Evolutionary conservation across 352 stramenopile genomes (phyloP).

Genomic region (Phytophthora sansomeana): DNA sequence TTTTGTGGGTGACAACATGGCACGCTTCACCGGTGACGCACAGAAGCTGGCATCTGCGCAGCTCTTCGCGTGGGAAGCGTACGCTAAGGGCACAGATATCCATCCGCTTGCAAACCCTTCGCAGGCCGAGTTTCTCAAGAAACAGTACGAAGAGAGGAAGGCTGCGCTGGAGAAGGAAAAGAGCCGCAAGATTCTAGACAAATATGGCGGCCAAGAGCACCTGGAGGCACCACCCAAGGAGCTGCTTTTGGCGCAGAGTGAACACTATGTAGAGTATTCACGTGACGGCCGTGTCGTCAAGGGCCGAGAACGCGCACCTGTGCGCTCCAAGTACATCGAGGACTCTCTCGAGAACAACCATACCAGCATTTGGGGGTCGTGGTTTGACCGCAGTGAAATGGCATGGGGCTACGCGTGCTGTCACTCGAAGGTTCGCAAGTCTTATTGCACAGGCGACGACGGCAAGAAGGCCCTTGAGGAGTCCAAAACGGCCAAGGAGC

Average conservation of each 20-base stretch:
- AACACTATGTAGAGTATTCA: constrained; percentile 94
- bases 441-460: constrained; percentile 96
- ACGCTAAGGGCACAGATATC: constrained; percentile 92
- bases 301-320: constrained; percentile 75
- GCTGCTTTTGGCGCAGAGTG: constrained; percentile 87
- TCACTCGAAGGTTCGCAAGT: constrained; percentile 95
- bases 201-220: constrained; percentile 96
- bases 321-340: constrained; percentile 98
- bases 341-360: constrained; percentile 98
- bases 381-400: constrained; percentile 95
- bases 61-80: constrained; percentile 96
- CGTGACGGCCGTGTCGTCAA: constrained; percentile 93
- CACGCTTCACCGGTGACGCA: constrained; percentile 92
- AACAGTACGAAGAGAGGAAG: constrained; percentile 91
- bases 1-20: constrained; percentile 97
- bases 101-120: constrained; percentile 97
- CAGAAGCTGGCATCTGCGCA: constrained; percentile 95
- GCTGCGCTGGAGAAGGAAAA: constrained; percentile 75
- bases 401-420: constrained; percentile 98
- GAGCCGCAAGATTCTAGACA: constrained; percentile 90
- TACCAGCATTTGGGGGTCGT: constrained; percentile 97
- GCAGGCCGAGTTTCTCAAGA: constrained; percentile 96
- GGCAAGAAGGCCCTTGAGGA: constrained; percentile 92
- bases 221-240: constrained; percentile 86
- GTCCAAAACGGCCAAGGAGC: constrained; percentile 66